A percentile compares a stretch with the other conserved stretches of the same genome.
Evolutionary conservation across 1,139 yeast genomes (phyloP).

Genomic region (Blastobotrys illinoisensis): DNA sequence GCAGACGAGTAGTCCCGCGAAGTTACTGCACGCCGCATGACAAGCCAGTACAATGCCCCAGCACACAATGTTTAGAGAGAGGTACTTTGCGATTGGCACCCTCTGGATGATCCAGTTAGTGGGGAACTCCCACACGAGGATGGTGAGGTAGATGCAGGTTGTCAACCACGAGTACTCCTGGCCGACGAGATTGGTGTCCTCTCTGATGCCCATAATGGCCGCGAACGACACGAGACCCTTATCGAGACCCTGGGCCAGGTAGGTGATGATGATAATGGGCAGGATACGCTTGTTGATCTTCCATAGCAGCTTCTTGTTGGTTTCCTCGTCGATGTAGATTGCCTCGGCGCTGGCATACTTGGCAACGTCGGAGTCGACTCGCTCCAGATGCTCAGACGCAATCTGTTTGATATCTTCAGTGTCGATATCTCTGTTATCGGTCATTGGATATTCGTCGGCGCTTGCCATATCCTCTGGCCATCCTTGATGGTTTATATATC

Average conservation of each 20-base stretch:
- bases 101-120: slow-evolving; percentile 34
- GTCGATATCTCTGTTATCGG: background rate
- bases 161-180: slow-evolving; percentile 46
- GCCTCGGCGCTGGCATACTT: slow-evolving; percentile 11
- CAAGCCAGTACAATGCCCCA: slow-evolving; percentile 45
- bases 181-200: slow-evolving; percentile 37
- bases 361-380: slow-evolving; percentile 8
- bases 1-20: slow-evolving; percentile 43
- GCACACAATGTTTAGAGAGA: slow-evolving; percentile 38
- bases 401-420: background rate
- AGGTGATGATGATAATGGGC: slow-evolving; percentile 36
- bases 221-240: slow-evolving; percentile 41
- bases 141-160: slow-evolving; percentile 44
- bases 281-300: slow-evolving; percentile 52
- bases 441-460: background rate
- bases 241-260: slow-evolving; percentile 57
- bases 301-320: slow-evolving; percentile 36
- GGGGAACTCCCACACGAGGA: slow-evolving; percentile 42
- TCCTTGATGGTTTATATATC: background rate
- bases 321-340: slow-evolving; percentile 20
- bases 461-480: background rate
- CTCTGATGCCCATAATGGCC: slow-evolving; percentile 40
- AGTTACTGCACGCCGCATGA: slow-evolving; percentile 42
- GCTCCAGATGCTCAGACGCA: background rate
- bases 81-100: slow-evolving; percentile 46